phyloP scores from a whole-genome alignment of 2,329 filamentous ascomycete genomes.

The Kalaharituber pfeilii region DNA sequence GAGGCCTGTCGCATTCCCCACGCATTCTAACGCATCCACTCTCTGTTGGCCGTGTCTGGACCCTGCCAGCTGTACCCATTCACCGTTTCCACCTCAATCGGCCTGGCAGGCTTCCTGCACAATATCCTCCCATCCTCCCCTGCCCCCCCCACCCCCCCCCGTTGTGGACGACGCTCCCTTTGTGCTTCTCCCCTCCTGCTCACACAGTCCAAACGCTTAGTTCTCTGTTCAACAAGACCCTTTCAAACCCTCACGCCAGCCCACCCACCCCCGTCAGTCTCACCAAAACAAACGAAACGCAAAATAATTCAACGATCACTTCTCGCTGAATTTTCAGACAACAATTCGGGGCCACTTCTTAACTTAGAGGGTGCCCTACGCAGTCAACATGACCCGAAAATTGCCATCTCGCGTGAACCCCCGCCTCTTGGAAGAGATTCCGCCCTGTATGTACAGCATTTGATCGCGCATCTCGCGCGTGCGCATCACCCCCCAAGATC shows the following conservation, averaged over 20 bases:
- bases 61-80: background rate
- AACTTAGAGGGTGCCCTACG: constrained; percentile 4
- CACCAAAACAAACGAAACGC: no score
- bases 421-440: constrained; percentile 46
- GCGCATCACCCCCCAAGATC: background rate
- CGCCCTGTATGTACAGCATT: constrained; percentile 39
- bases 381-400: constrained; percentile 25
- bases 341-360: no score
- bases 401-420: constrained; percentile 49
- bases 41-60: background rate
- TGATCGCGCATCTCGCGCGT: constrained; percentile 8
- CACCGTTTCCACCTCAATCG: background rate
- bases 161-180: background rate
- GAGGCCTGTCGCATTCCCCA: background rate
- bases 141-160: background rate
- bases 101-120: background rate
- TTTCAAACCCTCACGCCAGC: background rate
- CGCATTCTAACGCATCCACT: background rate
- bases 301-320: no score
- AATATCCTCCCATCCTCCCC: background rate
- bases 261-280: no score
- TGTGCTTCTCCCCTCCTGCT: background rate
- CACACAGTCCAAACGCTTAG: background rate
- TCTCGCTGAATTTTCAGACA: no score
- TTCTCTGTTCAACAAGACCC: background rate